phyloP scores from a whole-genome alignment of 352 stramenopile genomes.

The Blastocystis sp. region DNA sequence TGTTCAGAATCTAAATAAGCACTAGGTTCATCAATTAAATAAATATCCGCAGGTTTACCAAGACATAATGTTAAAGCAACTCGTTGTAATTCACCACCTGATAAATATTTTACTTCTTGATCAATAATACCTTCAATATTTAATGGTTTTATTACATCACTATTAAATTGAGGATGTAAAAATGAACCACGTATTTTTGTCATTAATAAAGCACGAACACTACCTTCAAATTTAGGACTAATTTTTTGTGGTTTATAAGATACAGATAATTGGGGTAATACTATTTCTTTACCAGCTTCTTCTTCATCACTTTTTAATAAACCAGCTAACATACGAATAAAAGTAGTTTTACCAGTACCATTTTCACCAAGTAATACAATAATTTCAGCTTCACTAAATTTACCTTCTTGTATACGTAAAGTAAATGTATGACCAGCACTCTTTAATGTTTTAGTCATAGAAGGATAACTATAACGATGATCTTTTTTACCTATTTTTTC shows the following conservation, averaged over 20 bases:
- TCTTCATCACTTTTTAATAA: slow-evolving; percentile 92
- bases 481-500: slow-evolving; percentile 43
- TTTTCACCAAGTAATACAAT: slow-evolving; percentile 97
- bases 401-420: slow-evolving; percentile 81
- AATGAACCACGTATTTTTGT: slow-evolving; percentile 86
- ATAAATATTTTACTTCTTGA: slow-evolving; percentile 86
- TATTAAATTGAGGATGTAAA: slow-evolving; percentile 92
- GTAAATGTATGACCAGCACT: slow-evolving; percentile 82
- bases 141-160: slow-evolving; percentile 91
- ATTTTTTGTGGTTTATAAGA: slow-evolving; percentile 99
- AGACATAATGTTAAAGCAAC: slow-evolving; percentile 90
- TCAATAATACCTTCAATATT: slow-evolving; percentile 93
- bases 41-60: slow-evolving; percentile 90
- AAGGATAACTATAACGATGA: slow-evolving; percentile 69
- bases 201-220: slow-evolving; percentile 84
- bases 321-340: slow-evolving; percentile 95
- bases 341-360: slow-evolving; percentile 97
- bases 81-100: slow-evolving; percentile 91
- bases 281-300: slow-evolving; percentile 20
- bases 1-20: slow-evolving; percentile 97
- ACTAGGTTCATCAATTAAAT: slow-evolving; percentile 96
- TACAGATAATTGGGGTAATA: slow-evolving; percentile 45
- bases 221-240: slow-evolving; percentile 70
- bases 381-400: slow-evolving; percentile 95
- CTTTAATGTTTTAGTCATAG: slow-evolving; percentile 93